Evolutionary conservation across 2,329 filamentous ascomycete genomes (phyloP).

Genomic region (Grosmannia huntii): DNA sequence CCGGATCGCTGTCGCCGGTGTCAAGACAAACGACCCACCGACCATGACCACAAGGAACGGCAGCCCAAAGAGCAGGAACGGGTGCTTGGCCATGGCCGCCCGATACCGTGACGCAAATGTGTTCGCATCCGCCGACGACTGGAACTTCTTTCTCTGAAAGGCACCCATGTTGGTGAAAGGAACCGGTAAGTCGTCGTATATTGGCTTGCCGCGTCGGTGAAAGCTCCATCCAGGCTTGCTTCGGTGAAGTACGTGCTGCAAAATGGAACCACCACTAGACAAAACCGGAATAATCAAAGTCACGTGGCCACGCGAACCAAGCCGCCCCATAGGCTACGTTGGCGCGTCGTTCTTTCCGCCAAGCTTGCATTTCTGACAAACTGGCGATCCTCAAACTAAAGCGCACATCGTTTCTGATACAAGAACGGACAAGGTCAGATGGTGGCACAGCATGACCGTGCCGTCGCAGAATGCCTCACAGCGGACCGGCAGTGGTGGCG

Average conservation of each 20-base stretch:
- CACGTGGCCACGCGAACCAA: not conserved
- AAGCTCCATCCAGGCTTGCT: too few species aligned
- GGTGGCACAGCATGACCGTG: slow-evolving; percentile 3
- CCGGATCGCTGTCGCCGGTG: slow-evolving; percentile 81
- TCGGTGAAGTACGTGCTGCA: too few species aligned
- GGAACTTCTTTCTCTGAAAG: slow-evolving; percentile 62
- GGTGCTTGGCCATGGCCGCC: slow-evolving; percentile 57
- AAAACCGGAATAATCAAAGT: not conserved
- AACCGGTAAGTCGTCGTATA: not conserved
- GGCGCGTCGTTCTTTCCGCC: not conserved
- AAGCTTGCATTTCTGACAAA: not conserved
- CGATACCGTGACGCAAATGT: slow-evolving; percentile 69
- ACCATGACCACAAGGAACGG: slow-evolving; percentile 87
- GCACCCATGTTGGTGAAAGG: slow-evolving; percentile 34
- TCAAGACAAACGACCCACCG: slow-evolving; percentile 84
- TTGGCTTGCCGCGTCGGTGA: not conserved
- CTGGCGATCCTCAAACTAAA: not conserved
- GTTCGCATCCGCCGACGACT: slow-evolving; percentile 50
- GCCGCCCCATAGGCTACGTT: too few species aligned
- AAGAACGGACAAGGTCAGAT: not conserved
- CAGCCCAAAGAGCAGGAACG: slow-evolving; percentile 85
- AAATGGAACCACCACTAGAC: too few species aligned
- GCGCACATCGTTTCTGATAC: not conserved
- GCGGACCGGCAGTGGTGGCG: slow-evolving; percentile 1
- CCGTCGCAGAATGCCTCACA: slow-evolving; percentile 3